Percentiles rank a stretch among this genome's conserved stretches.
Evolutionary conservation across 1,284 basidiomycete genomes (phyloP).

Genomic region (Cutaneotrichosporon sp.): DNA sequence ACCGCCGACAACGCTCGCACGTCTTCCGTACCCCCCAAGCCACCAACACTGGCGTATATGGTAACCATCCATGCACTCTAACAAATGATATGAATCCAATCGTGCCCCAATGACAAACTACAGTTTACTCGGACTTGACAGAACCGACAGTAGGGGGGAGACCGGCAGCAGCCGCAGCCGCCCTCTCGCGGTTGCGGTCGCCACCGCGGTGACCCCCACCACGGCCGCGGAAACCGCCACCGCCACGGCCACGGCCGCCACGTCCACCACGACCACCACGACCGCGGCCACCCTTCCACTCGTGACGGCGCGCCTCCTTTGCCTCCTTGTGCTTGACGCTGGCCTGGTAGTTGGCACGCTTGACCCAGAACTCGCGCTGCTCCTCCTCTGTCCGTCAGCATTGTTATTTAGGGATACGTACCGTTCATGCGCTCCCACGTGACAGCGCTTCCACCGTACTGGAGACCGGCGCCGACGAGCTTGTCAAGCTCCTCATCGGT

Average conservation of each 20-base stretch:
- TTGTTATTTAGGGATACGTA: constrained; percentile 26
- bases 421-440: constrained; percentile 39
- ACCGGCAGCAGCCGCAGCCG: constrained; percentile 21
- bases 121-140: constrained; percentile 8
- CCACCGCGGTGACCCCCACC: constrained; percentile 11
- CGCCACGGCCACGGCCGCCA: constrained; percentile 18
- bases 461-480: constrained; percentile 53
- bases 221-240: constrained; percentile 14
- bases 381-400: constrained; percentile 56
- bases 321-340: constrained; percentile 58
- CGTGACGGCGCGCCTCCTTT: constrained; percentile 44
- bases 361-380: constrained; percentile 74
- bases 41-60: not conserved
- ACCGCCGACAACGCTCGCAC: not conserved
- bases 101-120: not conserved
- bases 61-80: constrained; percentile 8
- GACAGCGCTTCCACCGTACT: constrained; percentile 51
- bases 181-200: constrained; percentile 22
- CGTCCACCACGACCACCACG: constrained; percentile 37
- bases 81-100: not conserved
- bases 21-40: no score
- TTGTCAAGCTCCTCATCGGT: constrained; percentile 54
- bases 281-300: constrained; percentile 19
- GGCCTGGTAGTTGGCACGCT: constrained; percentile 62
- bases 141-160: constrained; percentile 37